phyloP scores from a whole-genome alignment of 768 basidiomycete genomes.

The Macrolepiota fuliginosa region DNA sequence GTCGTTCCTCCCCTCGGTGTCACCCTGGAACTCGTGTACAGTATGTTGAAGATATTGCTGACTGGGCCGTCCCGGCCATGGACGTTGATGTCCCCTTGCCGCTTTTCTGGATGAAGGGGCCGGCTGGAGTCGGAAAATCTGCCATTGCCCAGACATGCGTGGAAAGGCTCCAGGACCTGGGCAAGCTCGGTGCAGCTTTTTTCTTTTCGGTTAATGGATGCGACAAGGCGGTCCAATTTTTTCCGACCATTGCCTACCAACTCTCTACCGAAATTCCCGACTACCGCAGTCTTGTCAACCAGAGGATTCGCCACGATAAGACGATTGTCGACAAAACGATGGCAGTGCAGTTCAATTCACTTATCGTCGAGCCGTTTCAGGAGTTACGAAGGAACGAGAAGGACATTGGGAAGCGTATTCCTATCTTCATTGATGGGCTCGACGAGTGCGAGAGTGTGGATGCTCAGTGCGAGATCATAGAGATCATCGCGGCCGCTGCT shows the following conservation, averaged over 20 bases:
- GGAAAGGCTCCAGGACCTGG: not conserved
- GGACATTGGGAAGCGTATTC: not conserved
- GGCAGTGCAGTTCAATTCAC: not conserved
- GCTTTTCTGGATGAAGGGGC: slow-evolving; percentile 3
- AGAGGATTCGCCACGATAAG: not conserved
- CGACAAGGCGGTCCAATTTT: not conserved
- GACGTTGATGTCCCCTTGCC: not conserved
- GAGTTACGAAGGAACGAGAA: not conserved
- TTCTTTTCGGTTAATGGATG: slow-evolving; percentile 1
- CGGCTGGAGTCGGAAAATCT: not conserved
- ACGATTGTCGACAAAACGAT: not conserved
- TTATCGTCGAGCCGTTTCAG: not conserved
- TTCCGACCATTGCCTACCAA: slow-evolving; percentile 10
- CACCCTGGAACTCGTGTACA: not conserved
- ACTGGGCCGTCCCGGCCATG: not conserved
- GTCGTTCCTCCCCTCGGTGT: not conserved
- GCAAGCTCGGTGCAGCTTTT: not conserved
- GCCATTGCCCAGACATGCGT: slow-evolving; percentile 3
- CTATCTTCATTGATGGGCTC: not conserved
- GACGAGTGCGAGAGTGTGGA: not conserved
- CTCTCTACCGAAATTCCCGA: not conserved
- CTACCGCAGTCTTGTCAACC: not conserved
- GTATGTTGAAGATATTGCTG: slow-evolving; percentile 9
- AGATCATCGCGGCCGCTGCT: not conserved
- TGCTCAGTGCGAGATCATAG: slow-evolving; percentile 2